These are phyloP conservation scores for Flaveria linearis DNA, from an alignment of 129 eudicot species.

Conservation along the genomic window DNA sequence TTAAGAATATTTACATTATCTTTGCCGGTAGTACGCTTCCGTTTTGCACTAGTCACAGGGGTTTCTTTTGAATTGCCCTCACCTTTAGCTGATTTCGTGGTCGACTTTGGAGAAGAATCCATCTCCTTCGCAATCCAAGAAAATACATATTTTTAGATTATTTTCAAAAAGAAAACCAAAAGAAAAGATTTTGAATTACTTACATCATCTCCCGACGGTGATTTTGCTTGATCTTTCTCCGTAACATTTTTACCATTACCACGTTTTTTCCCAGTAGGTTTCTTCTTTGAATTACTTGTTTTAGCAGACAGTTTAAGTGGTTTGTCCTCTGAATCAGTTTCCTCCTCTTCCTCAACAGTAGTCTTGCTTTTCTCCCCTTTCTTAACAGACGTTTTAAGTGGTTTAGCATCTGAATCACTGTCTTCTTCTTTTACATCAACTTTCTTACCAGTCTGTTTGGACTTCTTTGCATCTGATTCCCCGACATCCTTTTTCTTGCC, in stretches of 20 bases:
- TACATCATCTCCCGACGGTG: slow-evolving; percentile 45
- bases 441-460: slow-evolving; percentile 43
- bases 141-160: not conserved
- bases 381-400: slow-evolving; percentile 39
- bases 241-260: slow-evolving; percentile 47
- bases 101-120: slow-evolving; percentile 44
- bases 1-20: slow-evolving; percentile 44
- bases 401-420: slow-evolving; percentile 51
- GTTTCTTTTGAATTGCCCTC: slow-evolving; percentile 51
- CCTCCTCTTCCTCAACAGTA: slow-evolving; percentile 37
- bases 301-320: slow-evolving; percentile 41
- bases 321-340: slow-evolving; percentile 47
- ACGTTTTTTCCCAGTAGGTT: slow-evolving; percentile 49
- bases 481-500: slow-evolving; percentile 47
- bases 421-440: slow-evolving; percentile 35
- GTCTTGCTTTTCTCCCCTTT: slow-evolving; percentile 39
- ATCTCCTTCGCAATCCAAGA: slow-evolving; percentile 46
- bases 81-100: slow-evolving; percentile 55
- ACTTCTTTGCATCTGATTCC: slow-evolving; percentile 42
- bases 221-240: slow-evolving; percentile 47
- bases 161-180: not conserved
- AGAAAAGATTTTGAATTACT: slow-evolving; percentile 28
- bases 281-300: slow-evolving; percentile 37
- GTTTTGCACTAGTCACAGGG: slow-evolving; percentile 52
- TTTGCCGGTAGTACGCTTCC: slow-evolving; percentile 59